phyloP scores from a whole-genome alignment of 1,139 yeast species.

The Geotrichum reessii region DNA sequence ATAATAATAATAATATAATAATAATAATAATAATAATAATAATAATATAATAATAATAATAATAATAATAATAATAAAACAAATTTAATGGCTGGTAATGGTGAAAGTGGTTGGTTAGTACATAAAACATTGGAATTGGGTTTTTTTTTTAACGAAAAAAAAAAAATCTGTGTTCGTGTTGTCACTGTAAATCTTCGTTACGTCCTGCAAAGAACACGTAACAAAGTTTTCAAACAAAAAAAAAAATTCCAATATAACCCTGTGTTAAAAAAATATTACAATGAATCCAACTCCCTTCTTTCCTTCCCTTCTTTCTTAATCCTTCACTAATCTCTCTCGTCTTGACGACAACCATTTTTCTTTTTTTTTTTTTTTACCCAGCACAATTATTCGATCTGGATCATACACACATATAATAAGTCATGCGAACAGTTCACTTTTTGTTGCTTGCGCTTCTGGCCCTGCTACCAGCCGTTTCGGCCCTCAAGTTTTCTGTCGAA shows the following conservation, averaged over 20 bases:
- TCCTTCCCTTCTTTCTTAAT: background rate
- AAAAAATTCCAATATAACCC: background rate
- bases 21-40: too few species aligned
- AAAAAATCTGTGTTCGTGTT: too few species aligned
- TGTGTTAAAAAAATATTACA: background rate
- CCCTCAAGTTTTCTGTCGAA: conserved; percentile 34
- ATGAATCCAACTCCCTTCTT: background rate
- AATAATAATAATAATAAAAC: too few species aligned
- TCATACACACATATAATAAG: background rate
- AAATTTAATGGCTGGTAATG: too few species aligned
- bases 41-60: too few species aligned
- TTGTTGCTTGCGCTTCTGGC: conserved; percentile 20
- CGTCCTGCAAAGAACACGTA: background rate
- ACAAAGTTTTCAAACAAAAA: background rate
- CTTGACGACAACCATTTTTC: background rate
- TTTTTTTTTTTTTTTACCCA: too few species aligned
- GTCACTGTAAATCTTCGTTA: background rate
- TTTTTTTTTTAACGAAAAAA: too few species aligned
- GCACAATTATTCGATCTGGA: background rate
- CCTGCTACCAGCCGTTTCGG: conserved; percentile 27
- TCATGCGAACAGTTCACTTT: conserved; percentile 10
- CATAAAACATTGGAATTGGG: too few species aligned
- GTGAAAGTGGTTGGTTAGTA: too few species aligned
- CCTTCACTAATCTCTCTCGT: background rate
- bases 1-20: too few species aligned